Evolutionary conservation across 306 rosid genomes (phyloP).

Genomic region (Crotalaria pallida): DNA sequence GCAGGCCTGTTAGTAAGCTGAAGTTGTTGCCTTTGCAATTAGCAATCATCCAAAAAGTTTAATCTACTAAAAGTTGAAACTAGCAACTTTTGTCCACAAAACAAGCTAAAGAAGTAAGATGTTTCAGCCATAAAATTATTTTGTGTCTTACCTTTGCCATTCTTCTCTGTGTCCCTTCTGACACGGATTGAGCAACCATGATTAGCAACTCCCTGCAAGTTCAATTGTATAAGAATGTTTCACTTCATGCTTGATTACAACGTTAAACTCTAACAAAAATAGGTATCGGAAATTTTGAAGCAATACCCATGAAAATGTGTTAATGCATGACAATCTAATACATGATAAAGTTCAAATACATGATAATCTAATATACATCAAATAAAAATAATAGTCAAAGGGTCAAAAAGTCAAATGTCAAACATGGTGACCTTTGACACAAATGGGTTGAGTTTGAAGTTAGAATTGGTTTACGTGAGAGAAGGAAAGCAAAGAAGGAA

Average conservation of each 20-base stretch:
- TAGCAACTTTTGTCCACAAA: background rate
- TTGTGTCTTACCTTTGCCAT: constrained; percentile 69
- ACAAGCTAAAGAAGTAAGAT: background rate
- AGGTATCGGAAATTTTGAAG: constrained; percentile 7
- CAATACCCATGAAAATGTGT: constrained; percentile 90
- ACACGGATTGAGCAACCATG: constrained; percentile 99
- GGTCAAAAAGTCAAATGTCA: too few species aligned
- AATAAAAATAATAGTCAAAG: too few species aligned
- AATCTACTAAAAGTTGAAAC: too few species aligned
- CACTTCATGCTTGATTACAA: background rate
- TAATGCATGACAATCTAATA: too few species aligned
- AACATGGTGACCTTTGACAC: too few species aligned
- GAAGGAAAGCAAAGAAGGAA: too few species aligned
- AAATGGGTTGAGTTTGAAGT: too few species aligned
- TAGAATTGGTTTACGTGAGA: too few species aligned
- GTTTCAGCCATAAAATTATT: background rate
- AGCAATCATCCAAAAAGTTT: background rate
- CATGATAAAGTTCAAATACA: too few species aligned
- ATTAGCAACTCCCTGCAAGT: constrained; percentile 93
- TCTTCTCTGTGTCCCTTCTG: constrained; percentile 86
- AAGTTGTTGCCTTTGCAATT: background rate
- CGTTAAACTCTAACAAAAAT: constrained; percentile 2
- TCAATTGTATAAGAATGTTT: constrained; percentile 23
- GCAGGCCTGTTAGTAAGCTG: background rate
- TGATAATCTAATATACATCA: too few species aligned